These are phyloP conservation scores for Diaporthe capsici DNA, from an alignment of 2,329 filamentous ascomycete species.

Conservation along the genomic window DNA sequence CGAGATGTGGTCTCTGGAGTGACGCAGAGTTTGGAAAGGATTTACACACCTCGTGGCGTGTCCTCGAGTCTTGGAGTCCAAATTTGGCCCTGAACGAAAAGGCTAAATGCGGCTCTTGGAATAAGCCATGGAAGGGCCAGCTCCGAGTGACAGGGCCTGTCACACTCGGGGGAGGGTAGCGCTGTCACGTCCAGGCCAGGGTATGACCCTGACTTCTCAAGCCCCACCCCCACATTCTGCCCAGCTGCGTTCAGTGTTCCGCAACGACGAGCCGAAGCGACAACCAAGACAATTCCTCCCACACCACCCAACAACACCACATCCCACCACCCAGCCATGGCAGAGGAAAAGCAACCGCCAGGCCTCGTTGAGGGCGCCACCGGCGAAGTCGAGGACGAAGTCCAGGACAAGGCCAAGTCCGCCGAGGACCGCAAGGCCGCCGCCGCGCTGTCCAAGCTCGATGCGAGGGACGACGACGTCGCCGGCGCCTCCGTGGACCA, in stretches of 20 bases:
- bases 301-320: conserved; percentile 7
- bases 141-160: no score
- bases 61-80: not conserved
- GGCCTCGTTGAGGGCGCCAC: conserved; percentile 72
- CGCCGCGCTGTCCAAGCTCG: conserved; percentile 79
- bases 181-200: not conserved
- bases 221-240: conserved; percentile 22
- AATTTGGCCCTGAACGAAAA: conserved; percentile 6
- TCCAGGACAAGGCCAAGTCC: conserved; percentile 68
- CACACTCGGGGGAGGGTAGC: not conserved
- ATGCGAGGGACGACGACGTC: conserved; percentile 65
- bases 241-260: not conserved
- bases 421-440: conserved; percentile 85
- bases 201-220: conserved; percentile 7
- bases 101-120: conserved; percentile 17
- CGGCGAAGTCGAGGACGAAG: conserved; percentile 71
- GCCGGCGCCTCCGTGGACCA: conserved; percentile 72
- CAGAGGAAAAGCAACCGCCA: conserved; percentile 72
- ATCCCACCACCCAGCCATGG: conserved; percentile 60
- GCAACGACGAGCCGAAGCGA: not conserved
- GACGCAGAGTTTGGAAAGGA: not conserved
- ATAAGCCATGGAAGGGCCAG: not conserved
- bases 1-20: not conserved
- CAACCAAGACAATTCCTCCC: not conserved
- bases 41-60: conserved; percentile 1